Evolutionary conservation across 805 yeast species (phyloP).

Genomic region (Teunomyces aglyptinius): DNA sequence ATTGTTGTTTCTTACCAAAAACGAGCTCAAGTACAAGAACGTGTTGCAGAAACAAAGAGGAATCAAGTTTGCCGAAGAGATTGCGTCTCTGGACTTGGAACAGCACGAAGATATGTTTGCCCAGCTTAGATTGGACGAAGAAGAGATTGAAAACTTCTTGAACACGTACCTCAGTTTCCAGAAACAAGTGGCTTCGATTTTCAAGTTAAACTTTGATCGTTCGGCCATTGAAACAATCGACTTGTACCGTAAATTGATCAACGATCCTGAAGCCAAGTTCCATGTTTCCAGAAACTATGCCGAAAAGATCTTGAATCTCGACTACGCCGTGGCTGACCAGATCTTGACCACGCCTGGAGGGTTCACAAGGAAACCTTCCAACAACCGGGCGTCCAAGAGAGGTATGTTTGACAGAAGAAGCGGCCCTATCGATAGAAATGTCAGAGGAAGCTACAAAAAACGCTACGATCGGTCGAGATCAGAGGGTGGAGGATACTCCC

Average conservation of each 20-base stretch:
- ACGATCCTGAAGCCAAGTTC: slow-evolving; percentile 18
- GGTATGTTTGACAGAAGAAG: slow-evolving; percentile 4
- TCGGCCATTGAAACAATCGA: slow-evolving; percentile 31
- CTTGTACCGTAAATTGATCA: slow-evolving; percentile 21
- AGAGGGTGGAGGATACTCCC: background rate
- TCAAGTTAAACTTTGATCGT: slow-evolving; percentile 20
- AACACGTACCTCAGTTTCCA: slow-evolving; percentile 28
- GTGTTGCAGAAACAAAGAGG: slow-evolving; percentile 49
- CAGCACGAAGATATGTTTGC: slow-evolving; percentile 25
- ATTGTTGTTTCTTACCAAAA: slow-evolving; percentile 51
- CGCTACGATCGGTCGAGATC: too few species aligned
- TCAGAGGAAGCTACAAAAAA: too few species aligned
- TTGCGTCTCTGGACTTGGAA: slow-evolving; percentile 37
- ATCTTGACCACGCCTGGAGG: slow-evolving; percentile 30
- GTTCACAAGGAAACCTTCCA: slow-evolving; percentile 13
- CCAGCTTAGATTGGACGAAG: slow-evolving; percentile 15
- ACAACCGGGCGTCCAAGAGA: slow-evolving; percentile 10
- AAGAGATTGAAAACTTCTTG: slow-evolving; percentile 23
- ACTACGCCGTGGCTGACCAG: slow-evolving; percentile 6
- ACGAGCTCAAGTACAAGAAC: slow-evolving; percentile 56
- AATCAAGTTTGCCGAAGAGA: slow-evolving; percentile 49
- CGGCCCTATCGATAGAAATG: too few species aligned
- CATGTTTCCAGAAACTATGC: slow-evolving; percentile 8
- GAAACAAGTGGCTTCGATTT: slow-evolving; percentile 20
- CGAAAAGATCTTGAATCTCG: slow-evolving; percentile 7